Conservation (phyloP, 2,329 filamentous ascomycete genomes). For the Alternaria gaisen region DNA sequence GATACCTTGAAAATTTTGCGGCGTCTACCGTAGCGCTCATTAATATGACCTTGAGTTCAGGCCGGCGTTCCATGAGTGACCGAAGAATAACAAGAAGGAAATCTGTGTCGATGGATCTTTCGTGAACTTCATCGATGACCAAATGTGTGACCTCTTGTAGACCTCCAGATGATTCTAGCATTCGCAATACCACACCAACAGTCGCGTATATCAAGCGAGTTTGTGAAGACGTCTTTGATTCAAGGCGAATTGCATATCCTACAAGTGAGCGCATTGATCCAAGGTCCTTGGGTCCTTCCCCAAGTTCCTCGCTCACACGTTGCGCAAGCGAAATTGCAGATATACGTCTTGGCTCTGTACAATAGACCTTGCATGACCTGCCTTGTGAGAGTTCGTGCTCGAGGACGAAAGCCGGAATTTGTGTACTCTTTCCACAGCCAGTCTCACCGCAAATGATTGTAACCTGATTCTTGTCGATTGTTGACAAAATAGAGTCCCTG, state of each 20-base stretch:
- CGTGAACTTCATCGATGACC: constrained; percentile 97
- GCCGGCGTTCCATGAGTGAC: constrained; percentile 77
- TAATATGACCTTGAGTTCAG: constrained; percentile 88
- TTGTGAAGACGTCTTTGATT: constrained; percentile 82
- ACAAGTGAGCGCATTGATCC: constrained; percentile 85
- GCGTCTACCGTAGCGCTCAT: constrained; percentile 99
- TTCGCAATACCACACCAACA: constrained; percentile 92
- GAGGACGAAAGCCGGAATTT: constrained; percentile 92
- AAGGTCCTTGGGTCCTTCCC: constrained; percentile 81
- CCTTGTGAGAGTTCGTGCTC: constrained; percentile 87
- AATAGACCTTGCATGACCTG: constrained; percentile 88
- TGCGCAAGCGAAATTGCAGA: constrained; percentile 94
- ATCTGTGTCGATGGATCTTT: constrained; percentile 90
- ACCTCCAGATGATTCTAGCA: constrained; percentile 90
- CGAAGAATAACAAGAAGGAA: constrained; percentile 93
- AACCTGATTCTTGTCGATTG: constrained; percentile 82
- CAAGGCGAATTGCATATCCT: constrained; percentile 92
- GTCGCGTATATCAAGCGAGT: constrained; percentile 91
- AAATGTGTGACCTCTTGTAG: constrained; percentile 91
- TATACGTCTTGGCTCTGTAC: constrained; percentile 93
- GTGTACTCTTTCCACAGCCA: constrained; percentile 96
- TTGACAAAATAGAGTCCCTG: constrained; percentile 76
- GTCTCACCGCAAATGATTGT: constrained; percentile 97
- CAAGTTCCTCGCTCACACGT: constrained; percentile 93
- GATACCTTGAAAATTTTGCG: constrained; percentile 86